A percentile compares a stretch with the other conserved stretches of the same genome.
phyloP scores from a whole-genome alignment of 208 protist genomes.

The Acanthamoeba castellanii region DNA sequence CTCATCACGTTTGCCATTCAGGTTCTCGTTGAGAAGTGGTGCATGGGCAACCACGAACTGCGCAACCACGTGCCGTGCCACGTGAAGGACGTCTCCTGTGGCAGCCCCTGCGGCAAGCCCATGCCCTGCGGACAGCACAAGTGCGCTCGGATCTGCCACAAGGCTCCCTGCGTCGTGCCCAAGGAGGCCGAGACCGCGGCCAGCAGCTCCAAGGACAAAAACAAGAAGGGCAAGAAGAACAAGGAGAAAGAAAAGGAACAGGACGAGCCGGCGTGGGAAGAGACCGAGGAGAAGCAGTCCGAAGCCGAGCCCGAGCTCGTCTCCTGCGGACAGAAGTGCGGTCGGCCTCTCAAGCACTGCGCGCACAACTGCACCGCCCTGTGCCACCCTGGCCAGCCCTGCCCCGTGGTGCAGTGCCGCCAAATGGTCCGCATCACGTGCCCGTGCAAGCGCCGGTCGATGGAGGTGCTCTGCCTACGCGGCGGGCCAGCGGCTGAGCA shows the following conservation, averaged over 20 bases:
- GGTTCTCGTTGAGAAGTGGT: conserved; percentile 78
- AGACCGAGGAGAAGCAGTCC: background rate
- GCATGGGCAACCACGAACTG: conserved; percentile 83
- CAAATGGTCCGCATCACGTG: conserved; percentile 76
- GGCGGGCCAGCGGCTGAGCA: conserved; percentile 38
- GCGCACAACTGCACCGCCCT: conserved; percentile 71
- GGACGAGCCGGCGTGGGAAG: conserved; percentile 69
- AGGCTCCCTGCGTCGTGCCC: conserved; percentile 72
- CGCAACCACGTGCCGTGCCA: conserved; percentile 80
- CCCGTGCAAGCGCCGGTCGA: conserved; percentile 78
- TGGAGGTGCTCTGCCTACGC: conserved; percentile 80
- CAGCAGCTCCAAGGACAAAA: conserved; percentile 70
- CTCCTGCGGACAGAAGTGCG: conserved; percentile 82
- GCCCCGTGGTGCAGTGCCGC: conserved; percentile 72
- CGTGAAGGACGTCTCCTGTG: conserved; percentile 73
- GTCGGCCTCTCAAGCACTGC: conserved; percentile 63
- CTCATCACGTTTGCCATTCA: conserved; percentile 42
- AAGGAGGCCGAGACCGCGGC: conserved; percentile 33
- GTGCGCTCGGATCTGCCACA: conserved; percentile 60
- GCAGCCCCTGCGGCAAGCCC: conserved; percentile 79
- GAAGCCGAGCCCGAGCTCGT: conserved; percentile 5
- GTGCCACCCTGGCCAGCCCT: conserved; percentile 82
- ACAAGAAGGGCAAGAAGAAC: conserved; percentile 25
- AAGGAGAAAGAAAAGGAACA: conserved; percentile 44
- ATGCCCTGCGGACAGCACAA: conserved; percentile 81